A percentile compares a stretch with the other conserved stretches of the same genome.
phyloP scores from a whole-genome alignment of 1,284 basidiomycete species.

The Fomitopsis schrenkii region DNA sequence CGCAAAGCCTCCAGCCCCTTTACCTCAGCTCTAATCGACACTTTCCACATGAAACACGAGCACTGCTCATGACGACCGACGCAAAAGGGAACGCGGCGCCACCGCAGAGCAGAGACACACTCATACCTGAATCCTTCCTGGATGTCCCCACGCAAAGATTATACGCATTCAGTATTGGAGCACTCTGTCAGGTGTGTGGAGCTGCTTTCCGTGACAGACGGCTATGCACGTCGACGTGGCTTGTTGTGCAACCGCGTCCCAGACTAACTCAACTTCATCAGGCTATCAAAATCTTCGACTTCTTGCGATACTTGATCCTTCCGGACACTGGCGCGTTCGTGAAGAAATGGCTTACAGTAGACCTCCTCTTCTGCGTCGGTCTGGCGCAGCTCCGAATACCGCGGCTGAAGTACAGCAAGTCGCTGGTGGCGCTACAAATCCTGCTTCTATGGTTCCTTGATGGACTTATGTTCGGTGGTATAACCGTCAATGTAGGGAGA shows the following conservation, averaged over 20 bases:
- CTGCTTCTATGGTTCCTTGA: constrained; percentile 56
- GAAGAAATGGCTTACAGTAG: constrained; percentile 70
- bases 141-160: constrained; percentile 44
- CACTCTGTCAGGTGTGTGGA: constrained; percentile 38
- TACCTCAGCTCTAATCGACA: not conserved
- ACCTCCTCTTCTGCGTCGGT: constrained; percentile 55
- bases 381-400: constrained; percentile 75
- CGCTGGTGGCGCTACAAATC: constrained; percentile 58
- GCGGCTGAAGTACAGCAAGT: constrained; percentile 63
- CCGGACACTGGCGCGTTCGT: constrained; percentile 34
- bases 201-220: not conserved
- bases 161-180: constrained; percentile 41
- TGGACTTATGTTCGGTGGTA: constrained; percentile 68
- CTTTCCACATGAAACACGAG: not conserved
- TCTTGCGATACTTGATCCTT: constrained; percentile 47
- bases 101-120: constrained; percentile 14
- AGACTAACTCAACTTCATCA: constrained; percentile 20
- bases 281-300: constrained; percentile 67
- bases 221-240: not conserved
- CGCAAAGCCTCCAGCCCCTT: not conserved
- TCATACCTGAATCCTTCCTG: constrained; percentile 31
- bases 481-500: constrained; percentile 27
- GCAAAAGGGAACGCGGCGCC: constrained; percentile 3
- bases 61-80: constrained; percentile 11
- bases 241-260: not conserved